Base-by-base conservation (phyloP, 306 rosid genomes). In the Carpinus fangiana region DNA sequence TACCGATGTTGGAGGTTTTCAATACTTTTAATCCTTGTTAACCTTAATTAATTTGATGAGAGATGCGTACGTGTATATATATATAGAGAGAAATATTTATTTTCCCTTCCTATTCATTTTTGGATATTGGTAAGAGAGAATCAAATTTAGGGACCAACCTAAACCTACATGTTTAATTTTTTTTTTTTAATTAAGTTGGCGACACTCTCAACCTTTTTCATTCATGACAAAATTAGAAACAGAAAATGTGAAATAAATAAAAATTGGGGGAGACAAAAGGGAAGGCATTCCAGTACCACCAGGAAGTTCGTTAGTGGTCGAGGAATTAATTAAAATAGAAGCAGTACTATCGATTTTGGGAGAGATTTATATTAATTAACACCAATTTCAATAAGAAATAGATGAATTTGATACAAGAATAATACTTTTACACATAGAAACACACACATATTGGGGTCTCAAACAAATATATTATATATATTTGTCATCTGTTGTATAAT, bases 1-100 rank as follows among this genome's bases (percentile, higher is more conserved):
- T 41, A 41, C 47, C 72, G 28, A 67, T 18, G 72, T 67, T 67
- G 48, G 51, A 67, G 45, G 72, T 4, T 41, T 41, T 67, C 72
- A 18, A 67, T 38, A 41, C 14, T 18, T 41, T 66, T 10, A 1
- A 51, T 66, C 26, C 28, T 10, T 41, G 28, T n/a, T 41, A 38
- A 16, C 1, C 2, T 41, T 38, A 31, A 11, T 26, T 16, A 13
- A 23, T 23, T 23, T 23, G 26, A 23, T 23, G 26, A 23, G 26
- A 23, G 26, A 23, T 23, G 26, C 34, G 34, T 31, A 31, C 34
- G 34, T 31, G 3, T 31, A 31, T 31, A 31, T 31, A 31, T 31
- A 31, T 31, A 31, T 1, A 31, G 34, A 31, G 34, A 31, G 34
- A 31, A 31, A 31, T 31, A 31, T 18, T 17, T 66, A 11, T 28